These are phyloP conservation scores for Takashimella tepidaria DNA, from an alignment of 1,284 basidiomycete species.

Conservation along the genomic window DNA sequence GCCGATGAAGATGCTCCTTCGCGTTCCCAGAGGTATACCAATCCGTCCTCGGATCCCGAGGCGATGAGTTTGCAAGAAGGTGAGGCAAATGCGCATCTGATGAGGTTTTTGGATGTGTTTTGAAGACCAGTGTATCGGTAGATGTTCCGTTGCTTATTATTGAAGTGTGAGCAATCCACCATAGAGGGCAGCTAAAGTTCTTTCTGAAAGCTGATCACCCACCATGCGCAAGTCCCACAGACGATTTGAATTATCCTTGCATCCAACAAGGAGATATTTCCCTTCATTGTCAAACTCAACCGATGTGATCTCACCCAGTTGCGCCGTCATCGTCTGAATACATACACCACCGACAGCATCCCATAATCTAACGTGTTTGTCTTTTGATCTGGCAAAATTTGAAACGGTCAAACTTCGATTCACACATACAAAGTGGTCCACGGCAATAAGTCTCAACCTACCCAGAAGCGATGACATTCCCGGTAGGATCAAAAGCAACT, in stretches of 20 bases:
- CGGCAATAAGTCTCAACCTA: constrained; percentile 9
- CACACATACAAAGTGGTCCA: background rate
- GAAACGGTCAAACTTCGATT: too few relatives aligned
- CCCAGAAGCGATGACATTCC: constrained; percentile 49
- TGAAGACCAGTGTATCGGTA: constrained; percentile 52
- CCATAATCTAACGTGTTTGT: constrained; percentile 51
- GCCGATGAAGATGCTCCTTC: constrained; percentile 16
- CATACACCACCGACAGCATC: constrained; percentile 51
- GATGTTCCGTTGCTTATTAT: constrained; percentile 42
- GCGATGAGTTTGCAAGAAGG: constrained; percentile 43
- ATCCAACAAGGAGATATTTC: constrained; percentile 48
- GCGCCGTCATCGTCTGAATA: constrained; percentile 48
- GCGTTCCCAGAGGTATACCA: constrained; percentile 42
- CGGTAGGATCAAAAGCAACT: constrained; percentile 49
- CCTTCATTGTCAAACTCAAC: constrained; percentile 51
- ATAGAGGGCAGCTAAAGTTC: too few relatives aligned
- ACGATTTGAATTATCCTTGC: constrained; percentile 51
- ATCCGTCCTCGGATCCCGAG: constrained; percentile 49
- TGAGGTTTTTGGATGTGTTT: constrained; percentile 53
- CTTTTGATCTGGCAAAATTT: constrained; percentile 38
- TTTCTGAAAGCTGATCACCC: constrained; percentile 6
- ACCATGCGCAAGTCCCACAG: constrained; percentile 48
- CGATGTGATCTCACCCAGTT: constrained; percentile 51
- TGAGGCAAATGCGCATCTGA: constrained; percentile 48
- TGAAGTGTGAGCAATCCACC: background rate